phyloP scores from a whole-genome alignment of 768 basidiomycete genomes.

The Chlorophyllum brunneum region DNA sequence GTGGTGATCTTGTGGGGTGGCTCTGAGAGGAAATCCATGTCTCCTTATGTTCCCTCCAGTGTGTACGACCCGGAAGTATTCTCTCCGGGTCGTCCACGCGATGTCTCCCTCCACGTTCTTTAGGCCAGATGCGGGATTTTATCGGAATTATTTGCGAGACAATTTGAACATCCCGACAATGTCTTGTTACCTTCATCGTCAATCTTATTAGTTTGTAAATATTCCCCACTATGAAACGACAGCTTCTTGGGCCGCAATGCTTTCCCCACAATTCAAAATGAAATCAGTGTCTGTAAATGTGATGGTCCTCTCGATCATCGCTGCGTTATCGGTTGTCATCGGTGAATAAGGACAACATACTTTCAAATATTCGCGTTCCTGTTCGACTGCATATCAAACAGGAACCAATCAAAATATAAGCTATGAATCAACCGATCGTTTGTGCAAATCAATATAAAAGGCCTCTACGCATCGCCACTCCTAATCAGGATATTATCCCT shows the following conservation, averaged over 20 bases:
- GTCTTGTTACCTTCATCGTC: not conserved
- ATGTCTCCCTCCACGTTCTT: not conserved
- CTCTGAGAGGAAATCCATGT: not conserved
- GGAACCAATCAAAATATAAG: too few species aligned
- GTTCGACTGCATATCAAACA: not conserved
- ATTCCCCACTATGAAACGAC: not conserved
- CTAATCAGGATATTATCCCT: too few species aligned
- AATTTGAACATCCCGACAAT: not conserved
- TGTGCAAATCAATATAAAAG: too few species aligned
- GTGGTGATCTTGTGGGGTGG: not conserved
- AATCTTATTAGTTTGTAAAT: not conserved
- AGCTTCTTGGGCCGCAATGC: not conserved
- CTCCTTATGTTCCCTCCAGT: not conserved
- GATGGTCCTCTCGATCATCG: not conserved
- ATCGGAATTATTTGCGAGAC: not conserved
- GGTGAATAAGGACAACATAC: not conserved
- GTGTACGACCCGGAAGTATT: not conserved
- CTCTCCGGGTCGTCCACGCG: not conserved
- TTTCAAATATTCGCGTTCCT: not conserved
- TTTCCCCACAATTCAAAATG: not conserved
- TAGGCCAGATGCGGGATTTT: constrained; percentile 1
- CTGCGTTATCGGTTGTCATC: not conserved
- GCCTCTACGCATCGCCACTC: too few species aligned
- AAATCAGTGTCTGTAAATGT: too few species aligned
- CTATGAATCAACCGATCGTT: too few species aligned